Percentiles rank a stretch among this genome's conserved stretches.
Conservation (phyloP, 179 eudicot species). For the Beta lomatogona region DNA sequence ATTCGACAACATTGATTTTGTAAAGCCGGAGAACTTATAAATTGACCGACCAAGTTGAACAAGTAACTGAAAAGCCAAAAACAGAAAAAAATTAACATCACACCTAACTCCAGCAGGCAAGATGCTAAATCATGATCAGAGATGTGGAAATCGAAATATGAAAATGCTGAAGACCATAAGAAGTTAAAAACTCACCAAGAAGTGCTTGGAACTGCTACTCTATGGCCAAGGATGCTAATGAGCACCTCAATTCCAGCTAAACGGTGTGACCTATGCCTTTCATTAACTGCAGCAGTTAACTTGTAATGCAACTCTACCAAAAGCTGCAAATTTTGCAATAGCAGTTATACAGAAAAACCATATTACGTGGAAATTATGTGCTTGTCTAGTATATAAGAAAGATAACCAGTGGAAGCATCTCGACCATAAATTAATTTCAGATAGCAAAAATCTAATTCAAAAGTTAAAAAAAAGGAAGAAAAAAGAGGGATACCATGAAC, state of each 20-base stretch:
- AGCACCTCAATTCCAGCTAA: constrained; percentile 91
- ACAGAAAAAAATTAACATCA: constrained; percentile 5
- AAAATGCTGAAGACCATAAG: neutral
- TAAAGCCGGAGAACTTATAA: constrained; percentile 53
- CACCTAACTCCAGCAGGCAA: constrained; percentile 3
- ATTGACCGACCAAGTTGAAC: constrained; percentile 78
- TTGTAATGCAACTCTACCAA: constrained; percentile 89
- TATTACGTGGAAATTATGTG: constrained; percentile 4
- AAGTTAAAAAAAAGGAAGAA: neutral
- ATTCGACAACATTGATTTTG: constrained; percentile 81
- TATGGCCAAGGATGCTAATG: constrained; percentile 68
- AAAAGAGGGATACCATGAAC: constrained; percentile 59
- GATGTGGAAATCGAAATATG: neutral
- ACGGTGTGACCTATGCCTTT: constrained; percentile 74
- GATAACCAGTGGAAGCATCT: neutral
- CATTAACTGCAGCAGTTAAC: constrained; percentile 73
- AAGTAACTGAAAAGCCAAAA: constrained; percentile 63
- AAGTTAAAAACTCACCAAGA: constrained; percentile 60
- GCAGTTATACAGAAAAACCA: constrained; percentile 10
- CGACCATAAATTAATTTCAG: neutral
- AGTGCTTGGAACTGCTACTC: constrained; percentile 82
- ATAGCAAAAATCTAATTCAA: neutral
- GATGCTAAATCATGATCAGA: neutral
- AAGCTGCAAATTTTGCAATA: constrained; percentile 55
- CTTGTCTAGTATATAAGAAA: neutral